Percentiles rank a stretch among this genome's conserved stretches.
These are phyloP conservation scores for Aegilops bicornis DNA, from an alignment of 176 grass and related monocot species.

Conservation along the genomic window DNA sequence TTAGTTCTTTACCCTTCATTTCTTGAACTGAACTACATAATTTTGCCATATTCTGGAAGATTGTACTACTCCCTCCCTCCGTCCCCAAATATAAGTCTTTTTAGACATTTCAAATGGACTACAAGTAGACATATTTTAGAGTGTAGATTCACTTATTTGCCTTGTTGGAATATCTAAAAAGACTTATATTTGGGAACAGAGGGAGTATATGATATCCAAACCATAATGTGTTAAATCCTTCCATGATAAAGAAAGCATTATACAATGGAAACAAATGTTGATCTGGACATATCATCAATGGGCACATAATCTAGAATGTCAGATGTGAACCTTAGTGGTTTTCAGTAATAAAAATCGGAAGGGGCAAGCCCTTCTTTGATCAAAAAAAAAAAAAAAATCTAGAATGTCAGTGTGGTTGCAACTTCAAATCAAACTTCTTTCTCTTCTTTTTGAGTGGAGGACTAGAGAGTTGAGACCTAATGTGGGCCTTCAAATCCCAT, in stretches of 20 bases:
- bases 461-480: background rate
- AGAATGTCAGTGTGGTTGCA: conserved; percentile 16
- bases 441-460: background rate
- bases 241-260: background rate
- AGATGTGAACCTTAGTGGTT: background rate
- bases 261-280: background rate
- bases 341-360: too few relatives aligned
- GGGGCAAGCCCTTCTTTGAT: too few relatives aligned
- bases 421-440: background rate
- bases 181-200: too few relatives aligned
- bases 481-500: background rate
- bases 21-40: background rate
- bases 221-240: background rate
- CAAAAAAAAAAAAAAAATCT: background rate
- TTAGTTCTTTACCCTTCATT: background rate
- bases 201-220: background rate
- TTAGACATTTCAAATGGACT: too few relatives aligned
- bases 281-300: background rate
- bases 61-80: background rate
- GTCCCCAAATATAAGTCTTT: too few relatives aligned
- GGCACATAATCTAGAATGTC: background rate
- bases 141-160: too few relatives aligned
- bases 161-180: too few relatives aligned
- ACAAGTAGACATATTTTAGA: too few relatives aligned
- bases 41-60: background rate